phyloP scores from a whole-genome alignment of 148 eudicot genomes.

The Amaranthus hypochondriacus region DNA sequence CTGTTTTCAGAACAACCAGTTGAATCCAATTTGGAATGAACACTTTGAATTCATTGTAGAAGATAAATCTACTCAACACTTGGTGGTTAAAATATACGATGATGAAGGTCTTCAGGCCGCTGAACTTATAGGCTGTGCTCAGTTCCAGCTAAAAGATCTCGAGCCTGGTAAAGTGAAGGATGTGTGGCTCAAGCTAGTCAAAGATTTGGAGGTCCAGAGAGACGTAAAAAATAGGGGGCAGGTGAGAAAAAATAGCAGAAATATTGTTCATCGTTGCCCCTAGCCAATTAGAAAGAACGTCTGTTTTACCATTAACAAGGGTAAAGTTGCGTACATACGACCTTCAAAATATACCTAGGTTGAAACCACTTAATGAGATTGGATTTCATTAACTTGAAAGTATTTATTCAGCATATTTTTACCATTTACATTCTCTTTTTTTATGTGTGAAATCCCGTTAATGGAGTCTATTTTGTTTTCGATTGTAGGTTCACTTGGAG shows the following conservation, averaged over 20 bases:
- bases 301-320: background rate
- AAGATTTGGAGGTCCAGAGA: slow-evolving; percentile 89
- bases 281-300: background rate
- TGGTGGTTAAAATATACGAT: slow-evolving; percentile 79
- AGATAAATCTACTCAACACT: slow-evolving; percentile 83
- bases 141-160: slow-evolving; percentile 60
- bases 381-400: no score
- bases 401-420: background rate
- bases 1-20: slow-evolving; percentile 60
- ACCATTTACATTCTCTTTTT: background rate
- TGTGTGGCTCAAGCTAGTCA: slow-evolving; percentile 88
- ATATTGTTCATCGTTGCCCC: no score
- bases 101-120: slow-evolving; percentile 94
- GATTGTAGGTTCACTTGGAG: slow-evolving; percentile 91
- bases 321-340: no score
- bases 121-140: slow-evolving; percentile 88
- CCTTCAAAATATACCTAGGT: no score
- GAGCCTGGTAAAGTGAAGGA: slow-evolving; percentile 96
- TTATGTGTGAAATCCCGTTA: background rate
- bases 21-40: slow-evolving; percentile 97
- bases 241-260: slow-evolving; percentile 36
- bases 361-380: no score
- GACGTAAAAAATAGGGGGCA: slow-evolving; percentile 89
- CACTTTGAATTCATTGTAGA: slow-evolving; percentile 89
- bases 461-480: background rate